These are phyloP conservation scores for Kluyveromyces marxianus DNA, from an alignment of 1,139 yeast genomes.

Conservation along the genomic window DNA sequence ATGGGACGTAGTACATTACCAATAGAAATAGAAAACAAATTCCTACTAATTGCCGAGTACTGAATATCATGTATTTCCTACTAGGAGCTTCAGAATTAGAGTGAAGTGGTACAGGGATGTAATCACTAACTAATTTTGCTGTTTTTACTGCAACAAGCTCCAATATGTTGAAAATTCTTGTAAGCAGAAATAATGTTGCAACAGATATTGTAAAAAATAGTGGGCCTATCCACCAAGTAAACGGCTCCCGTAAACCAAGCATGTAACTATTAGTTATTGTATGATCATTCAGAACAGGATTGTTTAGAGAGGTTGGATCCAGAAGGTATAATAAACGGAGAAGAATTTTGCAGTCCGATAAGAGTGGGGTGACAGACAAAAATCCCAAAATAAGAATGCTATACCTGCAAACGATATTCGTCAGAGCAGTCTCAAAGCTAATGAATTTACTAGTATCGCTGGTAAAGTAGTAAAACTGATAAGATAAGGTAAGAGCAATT, in stretches of 20 bases:
- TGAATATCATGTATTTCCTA: constrained; percentile 1
- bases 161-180: constrained; percentile 9
- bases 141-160: constrained; percentile 9
- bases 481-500: constrained; percentile 36
- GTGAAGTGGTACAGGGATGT: neutral
- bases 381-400: constrained; percentile 16
- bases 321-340: constrained; percentile 35
- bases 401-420: constrained; percentile 25
- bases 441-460: constrained; percentile 39
- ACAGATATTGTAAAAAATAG: constrained; percentile 47
- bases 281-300: constrained; percentile 22
- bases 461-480: constrained; percentile 40
- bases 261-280: constrained; percentile 41
- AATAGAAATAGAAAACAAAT: constrained; percentile 34
- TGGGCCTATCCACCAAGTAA: constrained; percentile 53
- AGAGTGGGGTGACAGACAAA: constrained; percentile 35
- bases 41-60: constrained; percentile 22
- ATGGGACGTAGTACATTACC: constrained; percentile 63
- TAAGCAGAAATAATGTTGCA: constrained; percentile 34
- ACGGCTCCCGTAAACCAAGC: constrained; percentile 57
- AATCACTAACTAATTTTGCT: neutral
- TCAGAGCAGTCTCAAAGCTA: constrained; percentile 43
- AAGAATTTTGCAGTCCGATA: constrained; percentile 27
- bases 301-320: constrained; percentile 50
- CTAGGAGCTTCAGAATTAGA: too few species aligned